Evolutionary conservation across 805 yeast genomes (phyloP).

Genomic region (Candida verbasci): DNA sequence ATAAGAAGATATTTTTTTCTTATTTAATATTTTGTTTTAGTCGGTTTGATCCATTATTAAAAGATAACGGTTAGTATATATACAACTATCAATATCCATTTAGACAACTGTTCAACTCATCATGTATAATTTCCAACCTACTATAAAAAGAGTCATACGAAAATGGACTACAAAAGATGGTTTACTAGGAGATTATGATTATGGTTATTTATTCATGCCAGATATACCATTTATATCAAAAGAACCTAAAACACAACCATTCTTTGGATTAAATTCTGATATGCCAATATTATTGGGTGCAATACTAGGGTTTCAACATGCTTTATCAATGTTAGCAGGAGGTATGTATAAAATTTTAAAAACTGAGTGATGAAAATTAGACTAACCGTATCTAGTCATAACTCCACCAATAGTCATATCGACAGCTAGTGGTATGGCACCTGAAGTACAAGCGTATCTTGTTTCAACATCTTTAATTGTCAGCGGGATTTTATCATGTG

Average conservation of each 20-base stretch:
- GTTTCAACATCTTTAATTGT: slow-evolving; percentile 35
- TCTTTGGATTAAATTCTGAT: slow-evolving; percentile 73
- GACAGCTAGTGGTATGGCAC: slow-evolving; percentile 52
- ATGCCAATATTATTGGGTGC: slow-evolving; percentile 80
- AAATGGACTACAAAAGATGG: slow-evolving; percentile 76
- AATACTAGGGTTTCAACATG: slow-evolving; percentile 80
- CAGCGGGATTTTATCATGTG: slow-evolving; percentile 54
- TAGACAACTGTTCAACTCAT: not conserved
- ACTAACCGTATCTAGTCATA: too few relatives aligned
- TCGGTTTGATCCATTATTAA: slow-evolving; percentile 1
- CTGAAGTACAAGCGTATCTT: slow-evolving; percentile 33
- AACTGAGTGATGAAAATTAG: too few relatives aligned
- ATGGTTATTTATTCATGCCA: slow-evolving; percentile 75
- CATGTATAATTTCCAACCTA: slow-evolving; percentile 3
- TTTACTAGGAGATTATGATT: slow-evolving; percentile 82
- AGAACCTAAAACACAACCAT: slow-evolving; percentile 60
- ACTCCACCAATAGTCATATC: slow-evolving; percentile 79
- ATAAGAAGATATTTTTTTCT: too few relatives aligned
- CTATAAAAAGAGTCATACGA: slow-evolving; percentile 7
- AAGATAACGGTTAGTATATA: not conserved
- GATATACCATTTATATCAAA: slow-evolving; percentile 59
- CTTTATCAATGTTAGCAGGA: slow-evolving; percentile 92
- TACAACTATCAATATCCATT: not conserved
- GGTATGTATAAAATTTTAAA: too few relatives aligned
- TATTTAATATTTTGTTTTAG: too few relatives aligned